Conservation (phyloP, 495 filamentous ascomycete species). For the Clohesyomyces aquaticus region DNA sequence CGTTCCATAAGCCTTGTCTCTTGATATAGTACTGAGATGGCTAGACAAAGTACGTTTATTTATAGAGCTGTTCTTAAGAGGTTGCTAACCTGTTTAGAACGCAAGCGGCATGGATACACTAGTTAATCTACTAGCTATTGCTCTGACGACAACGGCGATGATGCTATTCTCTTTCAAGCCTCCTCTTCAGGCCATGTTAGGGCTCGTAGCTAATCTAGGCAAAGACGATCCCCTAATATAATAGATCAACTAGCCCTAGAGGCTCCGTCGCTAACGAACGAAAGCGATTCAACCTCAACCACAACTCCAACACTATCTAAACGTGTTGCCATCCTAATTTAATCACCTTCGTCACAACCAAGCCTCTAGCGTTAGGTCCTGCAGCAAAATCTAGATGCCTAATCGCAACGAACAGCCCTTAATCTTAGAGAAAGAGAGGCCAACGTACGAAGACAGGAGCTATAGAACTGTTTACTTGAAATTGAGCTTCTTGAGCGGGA, state of each 20-base stretch:
- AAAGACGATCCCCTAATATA: not conserved
- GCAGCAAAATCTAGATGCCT: not conserved
- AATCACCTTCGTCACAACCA: not conserved
- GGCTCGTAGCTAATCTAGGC: not conserved
- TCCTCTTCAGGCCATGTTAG: not conserved
- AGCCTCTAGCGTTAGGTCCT: not conserved
- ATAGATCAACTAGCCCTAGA: not conserved
- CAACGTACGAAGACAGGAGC: not conserved
- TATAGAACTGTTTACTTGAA: not conserved
- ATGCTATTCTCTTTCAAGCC: not conserved
- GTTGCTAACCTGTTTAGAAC: not conserved
- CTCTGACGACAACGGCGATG: not conserved
- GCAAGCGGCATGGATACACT: not conserved
- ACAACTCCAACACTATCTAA: not conserved
- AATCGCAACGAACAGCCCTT: not conserved
- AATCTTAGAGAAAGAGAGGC: not conserved
- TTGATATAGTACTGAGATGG: not conserved
- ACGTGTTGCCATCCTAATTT: not conserved
- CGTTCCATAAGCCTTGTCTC: not conserved
- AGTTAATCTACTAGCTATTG: not conserved
- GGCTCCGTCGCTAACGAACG: not conserved
- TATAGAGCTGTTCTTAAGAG: not conserved
- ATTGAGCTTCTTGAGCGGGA: not conserved
- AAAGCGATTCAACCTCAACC: not conserved
- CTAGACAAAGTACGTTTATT: not conserved